Conservation (phyloP, 495 filamentous ascomycete species). For the Podospora fimiseda region DNA sequence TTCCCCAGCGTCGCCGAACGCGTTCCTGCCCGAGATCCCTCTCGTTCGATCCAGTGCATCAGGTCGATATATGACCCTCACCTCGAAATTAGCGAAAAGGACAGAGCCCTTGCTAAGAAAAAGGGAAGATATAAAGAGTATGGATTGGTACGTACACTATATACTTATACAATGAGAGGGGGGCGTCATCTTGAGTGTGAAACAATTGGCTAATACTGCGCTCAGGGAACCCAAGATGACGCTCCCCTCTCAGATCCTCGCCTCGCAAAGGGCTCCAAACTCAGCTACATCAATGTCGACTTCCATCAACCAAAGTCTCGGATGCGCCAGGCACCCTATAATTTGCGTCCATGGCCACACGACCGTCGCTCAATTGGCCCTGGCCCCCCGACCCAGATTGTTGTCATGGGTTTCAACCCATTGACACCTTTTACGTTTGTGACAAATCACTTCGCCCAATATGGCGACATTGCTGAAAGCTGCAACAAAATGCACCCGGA, state of each 20-base stretch:
- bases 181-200: constrained; percentile 52
- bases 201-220: constrained; percentile 44
- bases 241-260: constrained; percentile 70
- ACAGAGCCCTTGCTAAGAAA: constrained; percentile 57
- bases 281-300: constrained; percentile 55
- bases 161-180: constrained; percentile 34
- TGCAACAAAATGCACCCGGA: constrained; percentile 88
- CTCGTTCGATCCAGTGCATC: constrained; percentile 57
- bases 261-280: constrained; percentile 51
- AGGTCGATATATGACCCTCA: constrained; percentile 69
- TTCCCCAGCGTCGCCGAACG: constrained; percentile 39
- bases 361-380: constrained; percentile 80
- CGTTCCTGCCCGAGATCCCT: constrained; percentile 55
- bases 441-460: constrained; percentile 72
- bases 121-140: constrained; percentile 70
- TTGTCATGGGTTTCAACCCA: constrained; percentile 90
- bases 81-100: constrained; percentile 45
- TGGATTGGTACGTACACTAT: constrained; percentile 53
- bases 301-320: constrained; percentile 68
- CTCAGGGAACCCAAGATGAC: constrained; percentile 55
- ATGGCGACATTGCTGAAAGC: constrained; percentile 81
- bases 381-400: constrained; percentile 80
- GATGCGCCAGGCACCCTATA: constrained; percentile 70
- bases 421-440: constrained; percentile 73
- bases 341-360: constrained; percentile 67